Evolutionary conservation across 345 rosid species (phyloP).

Genomic region (Isatis tinctoria): DNA sequence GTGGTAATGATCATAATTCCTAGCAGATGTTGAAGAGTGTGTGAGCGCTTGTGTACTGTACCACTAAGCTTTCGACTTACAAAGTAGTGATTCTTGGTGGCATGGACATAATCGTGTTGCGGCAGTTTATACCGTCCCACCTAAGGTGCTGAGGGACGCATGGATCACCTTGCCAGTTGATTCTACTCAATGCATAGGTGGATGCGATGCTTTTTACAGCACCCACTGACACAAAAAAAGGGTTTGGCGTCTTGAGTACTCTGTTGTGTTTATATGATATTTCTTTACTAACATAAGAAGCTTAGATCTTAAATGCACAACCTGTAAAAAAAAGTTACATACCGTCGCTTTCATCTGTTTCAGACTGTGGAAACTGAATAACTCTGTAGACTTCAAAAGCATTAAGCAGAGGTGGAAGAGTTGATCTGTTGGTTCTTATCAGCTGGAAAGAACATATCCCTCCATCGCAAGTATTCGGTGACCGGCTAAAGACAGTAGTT

Average conservation of each 20-base stretch:
- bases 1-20: neutral
- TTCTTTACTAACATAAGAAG: neutral
- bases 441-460: neutral
- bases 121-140: conserved; percentile 6
- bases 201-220: neutral
- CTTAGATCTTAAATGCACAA: too few species aligned
- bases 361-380: conserved; percentile 13
- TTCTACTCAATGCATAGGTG: neutral
- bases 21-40: neutral
- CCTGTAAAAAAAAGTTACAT: too few species aligned
- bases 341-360: conserved; percentile 34
- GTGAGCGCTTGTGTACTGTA: neutral
- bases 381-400: conserved; percentile 25
- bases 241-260: neutral
- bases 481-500: neutral
- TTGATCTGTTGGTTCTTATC: conserved; percentile 11
- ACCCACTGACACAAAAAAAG: neutral
- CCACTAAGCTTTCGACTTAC: neutral
- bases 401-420: conserved; percentile 36
- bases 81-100: conserved; percentile 20
- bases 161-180: conserved; percentile 18
- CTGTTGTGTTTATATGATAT: neutral
- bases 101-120: neutral
- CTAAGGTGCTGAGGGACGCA: neutral
- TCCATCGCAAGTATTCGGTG: neutral